These are phyloP conservation scores for Vigna angularis DNA, from an alignment of 306 rosid species.

Conservation along the genomic window DNA sequence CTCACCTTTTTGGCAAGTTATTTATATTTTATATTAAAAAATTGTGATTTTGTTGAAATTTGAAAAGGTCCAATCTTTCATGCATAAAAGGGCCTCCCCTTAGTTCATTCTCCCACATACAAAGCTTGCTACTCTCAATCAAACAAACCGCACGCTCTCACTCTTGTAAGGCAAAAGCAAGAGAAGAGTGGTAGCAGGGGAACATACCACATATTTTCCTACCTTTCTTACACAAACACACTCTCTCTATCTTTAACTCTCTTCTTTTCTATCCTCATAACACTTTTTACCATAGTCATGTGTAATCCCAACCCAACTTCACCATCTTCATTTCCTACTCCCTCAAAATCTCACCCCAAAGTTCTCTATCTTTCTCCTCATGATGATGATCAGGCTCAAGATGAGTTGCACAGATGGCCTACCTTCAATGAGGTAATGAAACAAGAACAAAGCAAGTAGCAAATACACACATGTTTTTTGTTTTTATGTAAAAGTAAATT, in stretches of 20 bases:
- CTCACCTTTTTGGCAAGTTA: too few species aligned
- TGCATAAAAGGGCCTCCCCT: conserved; percentile 59
- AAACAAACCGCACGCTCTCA: conserved; percentile 33
- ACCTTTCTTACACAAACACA: conserved; percentile 4
- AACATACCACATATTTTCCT: conserved; percentile 1
- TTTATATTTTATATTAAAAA: too few species aligned
- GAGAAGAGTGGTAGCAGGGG: conserved; percentile 3
- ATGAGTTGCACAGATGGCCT: conserved; percentile 79
- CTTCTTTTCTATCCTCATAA: conserved; percentile 24
- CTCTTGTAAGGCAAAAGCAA: not conserved
- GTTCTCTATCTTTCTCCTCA: conserved; percentile 31
- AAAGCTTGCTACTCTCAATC: conserved; percentile 35
- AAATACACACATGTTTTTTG: not conserved
- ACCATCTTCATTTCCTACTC: conserved; percentile 60
- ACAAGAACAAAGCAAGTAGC: not conserved
- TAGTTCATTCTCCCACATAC: conserved; percentile 43
- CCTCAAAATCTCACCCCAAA: conserved; percentile 59
- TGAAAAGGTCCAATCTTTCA: conserved; percentile 50
- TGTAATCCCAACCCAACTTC: conserved; percentile 78
- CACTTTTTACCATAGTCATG: conserved; percentile 45
- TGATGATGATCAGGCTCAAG: conserved; percentile 46
- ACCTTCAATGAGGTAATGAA: conserved; percentile 78
- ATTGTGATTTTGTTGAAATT: not conserved
- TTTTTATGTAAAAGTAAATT: conserved; percentile 13
- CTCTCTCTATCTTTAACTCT: not conserved